Percentiles rank a stretch among this genome's conserved stretches.
Evolutionary conservation across 768 basidiomycete genomes (phyloP).

Genomic region (Tulasnella sp.): DNA sequence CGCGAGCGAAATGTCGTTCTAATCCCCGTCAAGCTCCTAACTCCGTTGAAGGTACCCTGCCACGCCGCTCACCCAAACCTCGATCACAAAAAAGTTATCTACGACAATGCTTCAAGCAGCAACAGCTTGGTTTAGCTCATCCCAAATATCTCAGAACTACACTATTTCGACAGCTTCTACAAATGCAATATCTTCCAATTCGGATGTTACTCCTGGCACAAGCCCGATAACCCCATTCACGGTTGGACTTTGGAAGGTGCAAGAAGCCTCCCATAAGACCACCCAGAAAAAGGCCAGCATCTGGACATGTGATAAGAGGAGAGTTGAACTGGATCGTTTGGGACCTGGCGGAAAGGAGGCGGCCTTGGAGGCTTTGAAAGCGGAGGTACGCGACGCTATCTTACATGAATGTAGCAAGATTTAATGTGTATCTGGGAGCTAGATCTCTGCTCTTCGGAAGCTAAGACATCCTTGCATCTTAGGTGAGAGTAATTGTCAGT

Average conservation of each 20-base stretch:
- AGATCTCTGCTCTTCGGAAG: slow-evolving; percentile 76
- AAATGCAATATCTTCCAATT: slow-evolving; percentile 6
- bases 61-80: no score
- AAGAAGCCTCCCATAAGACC: slow-evolving; percentile 76
- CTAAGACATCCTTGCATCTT: slow-evolving; percentile 89
- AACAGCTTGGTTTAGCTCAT: slow-evolving; percentile 8
- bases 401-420: neutral
- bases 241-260: slow-evolving; percentile 84
- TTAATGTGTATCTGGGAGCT: neutral
- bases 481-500: slow-evolving; percentile 34
- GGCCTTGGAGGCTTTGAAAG: slow-evolving; percentile 74
- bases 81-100: neutral
- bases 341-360: slow-evolving; percentile 54
- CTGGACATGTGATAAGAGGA: slow-evolving; percentile 83
- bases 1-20: neutral
- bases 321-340: slow-evolving; percentile 60
- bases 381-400: slow-evolving; percentile 51
- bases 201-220: neutral
- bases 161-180: neutral
- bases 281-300: slow-evolving; percentile 74
- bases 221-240: slow-evolving; percentile 33
- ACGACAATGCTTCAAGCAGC: slow-evolving; percentile 13
- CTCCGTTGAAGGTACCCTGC: no score
- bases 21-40: no score
- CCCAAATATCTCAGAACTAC: slow-evolving; percentile 14